A percentile compares a stretch with the other conserved stretches of the same genome.
phyloP scores from a whole-genome alignment of 352 stramenopile species.

The Globisporangium megalacanthum region DNA sequence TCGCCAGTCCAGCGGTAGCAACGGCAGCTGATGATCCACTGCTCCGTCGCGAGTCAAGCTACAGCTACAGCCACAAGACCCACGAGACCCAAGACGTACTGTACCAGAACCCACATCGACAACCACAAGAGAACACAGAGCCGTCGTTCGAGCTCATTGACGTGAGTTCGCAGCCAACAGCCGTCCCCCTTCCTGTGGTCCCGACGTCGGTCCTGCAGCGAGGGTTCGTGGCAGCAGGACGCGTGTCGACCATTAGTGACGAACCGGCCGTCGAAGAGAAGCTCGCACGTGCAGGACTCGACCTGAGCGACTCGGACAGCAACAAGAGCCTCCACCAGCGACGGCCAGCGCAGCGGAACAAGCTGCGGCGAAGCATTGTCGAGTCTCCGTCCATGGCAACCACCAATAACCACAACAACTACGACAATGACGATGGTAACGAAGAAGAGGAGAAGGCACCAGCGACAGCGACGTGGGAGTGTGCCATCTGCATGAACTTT shows the following conservation, averaged over 20 bases:
- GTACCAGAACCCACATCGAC: neutral
- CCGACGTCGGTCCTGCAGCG: conserved; percentile 4
- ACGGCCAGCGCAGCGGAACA: conserved; percentile 11
- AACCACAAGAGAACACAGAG: neutral
- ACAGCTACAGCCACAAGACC: too few relatives aligned
- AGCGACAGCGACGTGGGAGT: conserved; percentile 17
- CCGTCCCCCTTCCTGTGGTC: too few relatives aligned
- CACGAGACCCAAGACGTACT: neutral
- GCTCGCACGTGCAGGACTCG: conserved; percentile 38
- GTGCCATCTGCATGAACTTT: conserved; percentile 52
- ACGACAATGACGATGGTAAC: conserved; percentile 13
- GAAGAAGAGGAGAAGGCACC: conserved; percentile 12
- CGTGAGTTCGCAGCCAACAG: conserved; percentile 8
- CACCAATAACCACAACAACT: too few relatives aligned
- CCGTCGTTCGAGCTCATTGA: conserved; percentile 8
- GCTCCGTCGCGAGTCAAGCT: too few relatives aligned
- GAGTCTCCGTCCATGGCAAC: conserved; percentile 2
- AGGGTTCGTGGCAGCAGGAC: conserved; percentile 10
- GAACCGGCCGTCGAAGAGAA: conserved; percentile 28
- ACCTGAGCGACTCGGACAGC: conserved; percentile 48
- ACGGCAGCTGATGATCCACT: neutral
- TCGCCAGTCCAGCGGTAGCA: too few relatives aligned
- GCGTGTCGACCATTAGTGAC: conserved; percentile 11
- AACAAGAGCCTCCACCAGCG: conserved; percentile 15
- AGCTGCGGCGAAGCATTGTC: conserved; percentile 4